Percentiles rank a stretch among this genome's conserved stretches.
Evolutionary conservation across 2,329 filamentous ascomycete species (phyloP).

Genomic region (Aureobasidium lini): DNA sequence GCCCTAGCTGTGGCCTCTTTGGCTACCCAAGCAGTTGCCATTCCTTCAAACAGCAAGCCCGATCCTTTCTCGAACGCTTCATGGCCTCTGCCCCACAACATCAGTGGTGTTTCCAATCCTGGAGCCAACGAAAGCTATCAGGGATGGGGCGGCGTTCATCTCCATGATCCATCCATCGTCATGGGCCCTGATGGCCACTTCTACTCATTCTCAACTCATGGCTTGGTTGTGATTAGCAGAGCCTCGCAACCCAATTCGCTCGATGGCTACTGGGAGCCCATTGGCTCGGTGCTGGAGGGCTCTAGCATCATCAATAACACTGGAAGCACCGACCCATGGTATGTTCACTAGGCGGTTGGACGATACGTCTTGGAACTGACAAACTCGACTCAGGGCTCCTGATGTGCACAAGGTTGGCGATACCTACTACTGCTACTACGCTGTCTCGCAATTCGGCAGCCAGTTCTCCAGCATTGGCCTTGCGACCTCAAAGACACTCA

Average conservation of each 20-base stretch:
- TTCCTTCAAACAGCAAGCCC: background rate
- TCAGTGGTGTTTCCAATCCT: slow-evolving; percentile 8
- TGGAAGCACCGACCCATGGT: slow-evolving; percentile 14
- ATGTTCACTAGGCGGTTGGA: slow-evolving; percentile 34
- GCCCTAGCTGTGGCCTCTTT: background rate
- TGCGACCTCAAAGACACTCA: slow-evolving; percentile 42
- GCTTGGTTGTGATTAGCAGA: slow-evolving; percentile 43
- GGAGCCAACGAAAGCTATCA: slow-evolving; percentile 6
- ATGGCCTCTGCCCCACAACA: slow-evolving; percentile 12
- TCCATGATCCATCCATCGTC: slow-evolving; percentile 44
- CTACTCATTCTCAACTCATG: slow-evolving; percentile 47
- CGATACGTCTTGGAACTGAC: slow-evolving; percentile 38
- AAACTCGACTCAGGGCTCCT: slow-evolving; percentile 57
- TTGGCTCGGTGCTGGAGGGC: slow-evolving; percentile 36
- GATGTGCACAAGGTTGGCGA: slow-evolving; percentile 51
- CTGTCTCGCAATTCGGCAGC: slow-evolving; percentile 53
- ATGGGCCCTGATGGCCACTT: slow-evolving; percentile 42
- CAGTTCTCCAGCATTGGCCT: slow-evolving; percentile 57
- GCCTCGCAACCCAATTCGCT: slow-evolving; percentile 33
- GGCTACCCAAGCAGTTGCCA: background rate
- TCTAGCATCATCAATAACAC: slow-evolving; percentile 13
- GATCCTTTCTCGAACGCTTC: slow-evolving; percentile 11
- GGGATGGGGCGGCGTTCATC: slow-evolving; percentile 14
- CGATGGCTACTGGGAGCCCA: slow-evolving; percentile 42
- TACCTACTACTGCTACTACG: slow-evolving; percentile 58